phyloP scores from a whole-genome alignment of 257 asterid genomes.

The Solanum appendiculatum region DNA sequence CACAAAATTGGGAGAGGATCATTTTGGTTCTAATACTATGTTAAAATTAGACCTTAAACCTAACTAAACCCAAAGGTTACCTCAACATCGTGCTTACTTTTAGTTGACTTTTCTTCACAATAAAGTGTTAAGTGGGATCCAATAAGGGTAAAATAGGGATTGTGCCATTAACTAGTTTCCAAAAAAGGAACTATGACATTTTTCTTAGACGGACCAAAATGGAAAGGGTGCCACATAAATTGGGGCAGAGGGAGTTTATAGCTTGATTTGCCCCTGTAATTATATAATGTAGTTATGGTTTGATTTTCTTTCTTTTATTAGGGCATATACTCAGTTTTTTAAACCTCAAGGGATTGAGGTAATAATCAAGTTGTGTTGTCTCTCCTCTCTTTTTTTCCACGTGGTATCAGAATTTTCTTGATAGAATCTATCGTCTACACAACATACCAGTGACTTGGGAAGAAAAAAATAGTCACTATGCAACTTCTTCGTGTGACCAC shows the following conservation, averaged over 20 bases:
- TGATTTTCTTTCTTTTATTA: not conserved
- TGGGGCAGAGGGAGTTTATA: not conserved
- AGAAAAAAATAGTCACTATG: not conserved
- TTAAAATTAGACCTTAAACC: not conserved
- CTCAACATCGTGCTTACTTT: not conserved
- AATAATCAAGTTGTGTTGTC: not conserved
- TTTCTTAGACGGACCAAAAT: too few relatives aligned
- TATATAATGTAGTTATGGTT: not conserved
- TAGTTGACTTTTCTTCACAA: too few relatives aligned
- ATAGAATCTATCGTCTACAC: not conserved
- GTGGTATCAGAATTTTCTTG: not conserved
- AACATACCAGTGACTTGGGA: not conserved
- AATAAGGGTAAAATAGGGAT: too few relatives aligned
- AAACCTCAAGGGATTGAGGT: not conserved
- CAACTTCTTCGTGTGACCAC: not conserved
- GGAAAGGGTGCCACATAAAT: too few relatives aligned
- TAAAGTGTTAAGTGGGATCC: too few relatives aligned
- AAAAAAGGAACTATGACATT: too few relatives aligned
- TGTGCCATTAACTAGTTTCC: too few relatives aligned
- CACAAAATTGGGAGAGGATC: not conserved
- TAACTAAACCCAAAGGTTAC: not conserved
- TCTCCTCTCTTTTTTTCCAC: not conserved
- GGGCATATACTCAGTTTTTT: not conserved
- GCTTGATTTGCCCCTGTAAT: not conserved
- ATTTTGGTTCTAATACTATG: not conserved